Base-by-base conservation (phyloP, 1,284 basidiomycete species). In the Somion occarium region DNA sequence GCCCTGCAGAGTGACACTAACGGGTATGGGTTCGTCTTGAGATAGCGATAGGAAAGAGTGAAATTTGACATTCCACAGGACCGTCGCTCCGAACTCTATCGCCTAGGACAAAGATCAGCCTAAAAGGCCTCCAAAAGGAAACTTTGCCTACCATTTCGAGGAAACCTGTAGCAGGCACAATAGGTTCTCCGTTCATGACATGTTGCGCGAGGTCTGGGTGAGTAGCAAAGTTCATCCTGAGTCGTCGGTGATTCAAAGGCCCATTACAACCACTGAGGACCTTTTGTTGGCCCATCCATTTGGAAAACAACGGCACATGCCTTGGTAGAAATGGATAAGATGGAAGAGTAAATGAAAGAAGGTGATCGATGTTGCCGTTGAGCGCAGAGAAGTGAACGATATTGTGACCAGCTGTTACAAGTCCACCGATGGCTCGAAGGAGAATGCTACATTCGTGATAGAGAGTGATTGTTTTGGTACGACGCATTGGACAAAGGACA, bases 81-180 rank as follows among this genome's bases (percentile, higher is more conserved):
- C 51, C 11, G 45, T 41, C 0, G 64, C 65, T 1, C 66, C 66
- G 39, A 58, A 57, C 48, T 67, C 59, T 9, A 62, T 43, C 24
- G 56, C 56, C 56, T 56, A 49, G 26, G 19, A 24, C 4, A 2
- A 3, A 26, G 12, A 34, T 27, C 13, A 45, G n/a, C 30, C 26
- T 12, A 13, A 18, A 26, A n/a, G 2, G 46, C 23, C 5, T 7
- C n/a, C 3, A 9, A 9, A 12, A 25, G 27, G 20, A 34, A n/a
- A n/a, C n/a, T n/a, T n/a, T 23, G 52, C 59, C 20, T 50, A 75
- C 73, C 69, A 74, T 71, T 52, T 76, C 75, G 2, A 76, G 48
- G 52, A 63, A 76, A 1, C 70, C 75, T 15, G 73, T 64, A 1
- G 73, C 73, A 1, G 75, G 73, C 64, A 77, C 68, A 49, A 76